Evolutionary conservation across 2,329 filamentous ascomycete genomes (phyloP).

Genomic region (Endoconidiophora laricicola): DNA sequence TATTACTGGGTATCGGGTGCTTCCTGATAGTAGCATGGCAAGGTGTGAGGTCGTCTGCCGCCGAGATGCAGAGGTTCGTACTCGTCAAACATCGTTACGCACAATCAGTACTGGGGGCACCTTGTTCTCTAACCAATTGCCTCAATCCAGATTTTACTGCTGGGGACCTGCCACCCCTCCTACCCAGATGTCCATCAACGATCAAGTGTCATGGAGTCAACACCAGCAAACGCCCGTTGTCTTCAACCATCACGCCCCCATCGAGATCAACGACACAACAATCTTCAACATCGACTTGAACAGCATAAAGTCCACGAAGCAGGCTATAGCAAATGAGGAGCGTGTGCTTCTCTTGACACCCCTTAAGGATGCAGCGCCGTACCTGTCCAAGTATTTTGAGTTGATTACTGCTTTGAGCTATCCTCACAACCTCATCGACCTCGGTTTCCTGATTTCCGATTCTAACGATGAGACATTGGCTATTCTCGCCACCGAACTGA

Average conservation of each 20-base stretch:
- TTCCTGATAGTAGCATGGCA: conserved; percentile 75
- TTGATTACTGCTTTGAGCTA: conserved; percentile 80
- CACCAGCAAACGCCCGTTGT: conserved; percentile 85
- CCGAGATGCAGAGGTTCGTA: conserved; percentile 77
- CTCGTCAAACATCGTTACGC: neutral
- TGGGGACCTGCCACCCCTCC: conserved; percentile 92
- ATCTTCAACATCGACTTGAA: conserved; percentile 78
- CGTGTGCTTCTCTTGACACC: conserved; percentile 83
- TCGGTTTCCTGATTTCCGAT: conserved; percentile 88
- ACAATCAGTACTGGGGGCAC: too few species aligned
- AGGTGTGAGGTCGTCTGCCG: conserved; percentile 61
- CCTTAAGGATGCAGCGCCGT: conserved; percentile 70
- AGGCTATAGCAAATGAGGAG: conserved; percentile 68
- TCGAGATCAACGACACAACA: conserved; percentile 65
- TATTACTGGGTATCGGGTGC: conserved; percentile 53
- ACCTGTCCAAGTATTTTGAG: conserved; percentile 83
- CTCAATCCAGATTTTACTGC: conserved; percentile 66
- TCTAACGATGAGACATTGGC: conserved; percentile 81
- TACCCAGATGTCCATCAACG: conserved; percentile 85
- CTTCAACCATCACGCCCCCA: conserved; percentile 85
- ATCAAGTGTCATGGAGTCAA: conserved; percentile 75
- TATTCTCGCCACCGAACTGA: conserved; percentile 68
- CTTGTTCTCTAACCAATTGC: neutral
- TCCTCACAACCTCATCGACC: conserved; percentile 85
- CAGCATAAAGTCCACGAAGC: conserved; percentile 59